These are phyloP conservation scores for Nymphaea colorata DNA, from an alignment of 164 flowering plant genomes.

Conservation along the genomic window DNA sequence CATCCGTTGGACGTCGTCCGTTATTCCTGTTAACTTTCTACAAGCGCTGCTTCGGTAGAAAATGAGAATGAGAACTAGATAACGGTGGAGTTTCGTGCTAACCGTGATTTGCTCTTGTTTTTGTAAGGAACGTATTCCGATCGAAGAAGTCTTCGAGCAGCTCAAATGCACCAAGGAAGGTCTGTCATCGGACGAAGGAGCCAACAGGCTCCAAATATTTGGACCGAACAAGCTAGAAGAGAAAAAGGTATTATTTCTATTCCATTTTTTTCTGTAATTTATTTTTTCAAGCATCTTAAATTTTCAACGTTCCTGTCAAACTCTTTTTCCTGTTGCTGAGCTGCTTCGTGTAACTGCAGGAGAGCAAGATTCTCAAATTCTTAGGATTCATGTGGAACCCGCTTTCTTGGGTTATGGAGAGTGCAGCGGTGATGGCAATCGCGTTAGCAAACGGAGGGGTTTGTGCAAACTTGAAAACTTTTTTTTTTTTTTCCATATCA, in stretches of 20 bases:
- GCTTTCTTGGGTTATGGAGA: constrained; percentile 74
- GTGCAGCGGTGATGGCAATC: constrained; percentile 74
- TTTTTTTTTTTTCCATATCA: neutral
- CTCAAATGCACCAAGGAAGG: constrained; percentile 62
- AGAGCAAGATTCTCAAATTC: constrained; percentile 66
- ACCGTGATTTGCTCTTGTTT: neutral
- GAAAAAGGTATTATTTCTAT: constrained; percentile 37
- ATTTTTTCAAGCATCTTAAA: neutral
- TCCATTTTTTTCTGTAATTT: neutral
- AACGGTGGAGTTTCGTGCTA: neutral
- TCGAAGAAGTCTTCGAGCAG: constrained; percentile 68
- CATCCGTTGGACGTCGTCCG: too few relatives aligned
- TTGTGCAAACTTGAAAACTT: neutral
- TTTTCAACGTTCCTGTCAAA: neutral
- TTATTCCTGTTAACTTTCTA: too few relatives aligned
- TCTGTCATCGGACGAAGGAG: constrained; percentile 57
- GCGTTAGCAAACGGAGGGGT: constrained; percentile 53
- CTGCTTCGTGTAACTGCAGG: constrained; percentile 21
- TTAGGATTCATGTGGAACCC: constrained; percentile 87
- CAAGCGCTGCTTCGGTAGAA: too few relatives aligned
- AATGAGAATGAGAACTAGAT: too few relatives aligned
- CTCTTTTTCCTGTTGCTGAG: neutral
- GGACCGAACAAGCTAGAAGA: constrained; percentile 83
- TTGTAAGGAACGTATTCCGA: constrained; percentile 45
- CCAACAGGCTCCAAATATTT: constrained; percentile 49